These are phyloP conservation scores for Penicillium taxi DNA, from an alignment of 495 filamentous ascomycete species.

Conservation along the genomic window DNA sequence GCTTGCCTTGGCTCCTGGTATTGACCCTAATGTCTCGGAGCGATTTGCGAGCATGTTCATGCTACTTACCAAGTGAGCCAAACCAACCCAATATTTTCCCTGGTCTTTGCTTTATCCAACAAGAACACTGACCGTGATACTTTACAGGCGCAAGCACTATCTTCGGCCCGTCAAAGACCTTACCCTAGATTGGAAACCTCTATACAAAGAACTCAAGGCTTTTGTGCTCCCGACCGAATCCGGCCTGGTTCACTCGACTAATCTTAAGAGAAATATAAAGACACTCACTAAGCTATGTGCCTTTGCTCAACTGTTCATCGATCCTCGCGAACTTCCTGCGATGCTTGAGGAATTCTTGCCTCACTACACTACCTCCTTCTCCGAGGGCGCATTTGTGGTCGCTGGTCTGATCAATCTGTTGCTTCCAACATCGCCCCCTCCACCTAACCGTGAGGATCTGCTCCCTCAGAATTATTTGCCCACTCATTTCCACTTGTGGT, in stretches of 20 bases:
- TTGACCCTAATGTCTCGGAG: slow-evolving; percentile 75
- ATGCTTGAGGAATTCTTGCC: slow-evolving; percentile 94
- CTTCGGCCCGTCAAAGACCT: slow-evolving; percentile 82
- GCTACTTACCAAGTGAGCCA: slow-evolving; percentile 73
- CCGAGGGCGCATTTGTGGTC: slow-evolving; percentile 82
- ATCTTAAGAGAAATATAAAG: slow-evolving; percentile 58
- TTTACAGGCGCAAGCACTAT: slow-evolving; percentile 88
- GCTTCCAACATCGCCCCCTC: slow-evolving; percentile 74
- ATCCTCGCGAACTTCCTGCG: slow-evolving; percentile 71
- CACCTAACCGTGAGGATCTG: slow-evolving; percentile 58
- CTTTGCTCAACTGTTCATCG: slow-evolving; percentile 85
- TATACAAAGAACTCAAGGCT: slow-evolving; percentile 84
- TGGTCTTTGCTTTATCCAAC: neutral
- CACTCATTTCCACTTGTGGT: slow-evolving; percentile 94
- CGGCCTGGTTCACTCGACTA: slow-evolving; percentile 54
- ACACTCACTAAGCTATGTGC: slow-evolving; percentile 80
- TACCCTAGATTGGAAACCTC: slow-evolving; percentile 81
- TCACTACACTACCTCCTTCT: slow-evolving; percentile 90
- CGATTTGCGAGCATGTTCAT: slow-evolving; percentile 96
- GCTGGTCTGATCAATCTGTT: slow-evolving; percentile 76
- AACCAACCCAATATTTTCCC: too few relatives aligned
- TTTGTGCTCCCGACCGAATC: slow-evolving; percentile 80
- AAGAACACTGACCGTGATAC: slow-evolving; percentile 22
- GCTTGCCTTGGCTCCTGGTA: slow-evolving; percentile 79
- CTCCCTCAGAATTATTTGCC: slow-evolving; percentile 81